A percentile compares a stretch with the other conserved stretches of the same genome.
Evolutionary conservation across 2,329 filamentous ascomycete genomes (phyloP).

Genomic region (Hymenoscyphus occultus): DNA sequence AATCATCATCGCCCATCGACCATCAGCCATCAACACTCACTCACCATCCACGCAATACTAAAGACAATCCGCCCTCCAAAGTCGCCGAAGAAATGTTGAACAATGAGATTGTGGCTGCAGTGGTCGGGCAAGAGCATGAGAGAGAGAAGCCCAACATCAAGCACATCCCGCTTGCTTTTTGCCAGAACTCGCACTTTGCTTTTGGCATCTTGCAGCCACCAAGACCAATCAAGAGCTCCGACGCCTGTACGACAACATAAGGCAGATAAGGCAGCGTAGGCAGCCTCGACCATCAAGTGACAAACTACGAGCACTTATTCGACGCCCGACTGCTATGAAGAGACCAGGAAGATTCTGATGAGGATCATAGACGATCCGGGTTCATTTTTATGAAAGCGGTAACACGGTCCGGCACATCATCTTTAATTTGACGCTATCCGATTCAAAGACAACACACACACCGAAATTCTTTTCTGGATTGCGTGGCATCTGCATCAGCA

Average conservation of each 20-base stretch:
- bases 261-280: not conserved
- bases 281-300: not conserved
- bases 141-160: not conserved
- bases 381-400: not conserved
- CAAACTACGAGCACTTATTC: not conserved
- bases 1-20: not conserved
- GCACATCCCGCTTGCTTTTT: conserved; percentile 3
- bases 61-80: not conserved
- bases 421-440: not conserved
- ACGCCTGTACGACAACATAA: not conserved
- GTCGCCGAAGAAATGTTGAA: not conserved
- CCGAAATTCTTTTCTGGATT: conserved; percentile 8
- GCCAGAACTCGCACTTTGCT: not conserved
- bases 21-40: not conserved
- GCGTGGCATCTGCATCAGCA: not conserved
- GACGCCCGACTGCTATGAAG: not conserved
- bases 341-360: not conserved
- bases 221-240: not conserved
- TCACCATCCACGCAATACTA: not conserved
- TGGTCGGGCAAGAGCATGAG: conserved; percentile 14
- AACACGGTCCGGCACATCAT: not conserved
- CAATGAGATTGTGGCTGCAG: conserved; percentile 14
- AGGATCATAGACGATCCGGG: not conserved
- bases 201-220: not conserved
- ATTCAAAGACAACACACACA: not conserved